Percentiles rank a stretch among this genome's conserved stretches.
Conservation (phyloP, 176 grass and related monocot species). For the Ensete ventricosum region DNA sequence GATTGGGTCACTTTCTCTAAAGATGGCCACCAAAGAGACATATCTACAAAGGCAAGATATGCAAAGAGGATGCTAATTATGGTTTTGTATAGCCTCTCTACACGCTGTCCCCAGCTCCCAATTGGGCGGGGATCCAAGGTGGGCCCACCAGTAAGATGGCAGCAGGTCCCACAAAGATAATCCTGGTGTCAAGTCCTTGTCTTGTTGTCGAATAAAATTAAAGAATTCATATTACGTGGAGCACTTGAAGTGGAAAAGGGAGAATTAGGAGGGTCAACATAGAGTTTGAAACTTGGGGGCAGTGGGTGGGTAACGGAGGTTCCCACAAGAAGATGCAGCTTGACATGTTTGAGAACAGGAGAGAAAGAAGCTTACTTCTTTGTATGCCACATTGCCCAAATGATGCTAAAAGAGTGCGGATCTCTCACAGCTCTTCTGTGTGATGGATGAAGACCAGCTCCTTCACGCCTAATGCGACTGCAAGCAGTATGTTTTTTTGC, state of each 20-base stretch:
- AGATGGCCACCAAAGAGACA: neutral
- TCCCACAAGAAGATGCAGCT: neutral
- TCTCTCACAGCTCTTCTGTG: neutral
- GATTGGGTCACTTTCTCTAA: conserved; percentile 1
- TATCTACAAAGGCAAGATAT: conserved; percentile 6
- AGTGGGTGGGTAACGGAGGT: neutral
- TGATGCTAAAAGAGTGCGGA: too few species aligned
- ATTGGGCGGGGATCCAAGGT: neutral
- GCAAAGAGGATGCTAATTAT: neutral
- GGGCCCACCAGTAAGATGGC: neutral
- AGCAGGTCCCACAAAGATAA: neutral
- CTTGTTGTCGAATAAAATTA: too few species aligned
- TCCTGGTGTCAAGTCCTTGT: neutral
- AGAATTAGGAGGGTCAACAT: neutral
- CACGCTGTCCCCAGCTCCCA: neutral
- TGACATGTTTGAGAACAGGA: neutral
- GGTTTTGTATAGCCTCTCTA: neutral
- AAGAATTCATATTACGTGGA: neutral
- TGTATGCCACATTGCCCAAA: neutral
- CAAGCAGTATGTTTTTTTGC: too few species aligned
- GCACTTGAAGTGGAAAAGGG: neutral
- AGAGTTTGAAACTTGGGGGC: neutral
- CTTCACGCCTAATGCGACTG: neutral
- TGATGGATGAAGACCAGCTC: neutral
- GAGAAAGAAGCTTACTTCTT: neutral